Evolutionary conservation across 2,329 filamentous ascomycete species (phyloP), one percentile per base, ranked within the genome.

Genomic region (Fusarium luffae): DNA sequence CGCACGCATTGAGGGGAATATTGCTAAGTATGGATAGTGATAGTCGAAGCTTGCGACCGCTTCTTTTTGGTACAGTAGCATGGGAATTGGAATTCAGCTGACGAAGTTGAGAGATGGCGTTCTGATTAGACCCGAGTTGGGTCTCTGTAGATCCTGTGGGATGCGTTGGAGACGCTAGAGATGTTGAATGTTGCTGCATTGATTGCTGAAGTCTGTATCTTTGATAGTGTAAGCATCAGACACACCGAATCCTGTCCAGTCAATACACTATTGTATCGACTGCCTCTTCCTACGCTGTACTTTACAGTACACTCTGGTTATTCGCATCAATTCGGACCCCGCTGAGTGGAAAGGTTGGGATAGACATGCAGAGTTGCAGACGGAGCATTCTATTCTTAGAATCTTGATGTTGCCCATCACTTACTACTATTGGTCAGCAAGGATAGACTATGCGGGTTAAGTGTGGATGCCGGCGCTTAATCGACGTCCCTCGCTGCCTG

Each of bases 381-480:
- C 65, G 47, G 48, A 41, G 34, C 25, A 40, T 54, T 71, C 73
- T 75, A 75, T 75, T 75, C 57, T 75, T 75, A 73, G 73, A 71
- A 12, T 46, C 46, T 60, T 57, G n/a, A 40, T 51, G 23, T 48
- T 63, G 54, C 25, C 16, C n/a, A 28, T 51, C 43, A 21, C 34
- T 58, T 30, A 37, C 44, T 41, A 7, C 59, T 28, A 74, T 75
- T 75, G 69, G 73, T 25, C 19, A 13, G 23, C 23, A 43, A n/a
- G 40, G 37, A 59, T 59, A 49, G 54, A 63, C 69, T 48, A 74
- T 70, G 71, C 71, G 55, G 69, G 71, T 66, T 71, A 59, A 42
- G 65, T 62, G 69, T 75, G 73, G 62, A 57, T 66, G 73, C 50
- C 69, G 68, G 73, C 73, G 73, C 73, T 75, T 75, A 75, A 75